These are phyloP conservation scores for Fraxinus pennsylvanica DNA, from an alignment of 257 asterid genomes.

Conservation along the genomic window DNA sequence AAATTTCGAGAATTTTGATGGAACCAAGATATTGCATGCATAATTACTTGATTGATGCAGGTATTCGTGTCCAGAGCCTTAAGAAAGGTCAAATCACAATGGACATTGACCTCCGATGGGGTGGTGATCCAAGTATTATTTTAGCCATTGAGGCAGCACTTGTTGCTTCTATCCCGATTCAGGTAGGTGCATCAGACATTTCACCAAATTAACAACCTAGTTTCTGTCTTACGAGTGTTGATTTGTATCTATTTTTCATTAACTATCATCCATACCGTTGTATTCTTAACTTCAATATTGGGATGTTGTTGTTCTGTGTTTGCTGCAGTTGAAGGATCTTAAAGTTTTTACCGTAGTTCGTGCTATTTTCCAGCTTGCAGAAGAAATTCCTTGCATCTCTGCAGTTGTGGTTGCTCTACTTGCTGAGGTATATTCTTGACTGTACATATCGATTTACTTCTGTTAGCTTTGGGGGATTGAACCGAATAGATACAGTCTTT, in stretches of 20 bases:
- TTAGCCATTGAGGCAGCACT: slow-evolving; percentile 93
- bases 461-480: slow-evolving; percentile 1
- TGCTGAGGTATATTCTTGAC: slow-evolving; percentile 64
- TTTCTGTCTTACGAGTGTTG: slow-evolving; percentile 7
- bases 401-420: slow-evolving; percentile 99
- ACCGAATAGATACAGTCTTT: neutral
- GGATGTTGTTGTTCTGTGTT: slow-evolving; percentile 19
- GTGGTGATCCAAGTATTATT: slow-evolving; percentile 96
- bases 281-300: slow-evolving; percentile 10
- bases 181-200: slow-evolving; percentile 49
- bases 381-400: slow-evolving; percentile 97
- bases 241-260: slow-evolving; percentile 2
- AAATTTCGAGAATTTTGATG: slow-evolving; percentile 5
- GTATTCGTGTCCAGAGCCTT: slow-evolving; percentile 97
- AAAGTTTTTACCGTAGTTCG: slow-evolving; percentile 93
- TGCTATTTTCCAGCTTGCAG: slow-evolving; percentile 90
- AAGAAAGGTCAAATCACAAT: slow-evolving; percentile 96
- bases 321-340: slow-evolving; percentile 92
- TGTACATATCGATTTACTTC: neutral
- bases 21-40: slow-evolving; percentile 9
- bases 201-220: slow-evolving; percentile 12
- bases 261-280: neutral
- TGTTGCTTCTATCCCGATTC: slow-evolving; percentile 97
- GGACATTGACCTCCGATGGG: slow-evolving; percentile 99
- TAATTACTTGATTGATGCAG: slow-evolving; percentile 48